Base-by-base conservation (phyloP, 2,329 filamentous ascomycete species). In the Colletotrichum lentis region DNA sequence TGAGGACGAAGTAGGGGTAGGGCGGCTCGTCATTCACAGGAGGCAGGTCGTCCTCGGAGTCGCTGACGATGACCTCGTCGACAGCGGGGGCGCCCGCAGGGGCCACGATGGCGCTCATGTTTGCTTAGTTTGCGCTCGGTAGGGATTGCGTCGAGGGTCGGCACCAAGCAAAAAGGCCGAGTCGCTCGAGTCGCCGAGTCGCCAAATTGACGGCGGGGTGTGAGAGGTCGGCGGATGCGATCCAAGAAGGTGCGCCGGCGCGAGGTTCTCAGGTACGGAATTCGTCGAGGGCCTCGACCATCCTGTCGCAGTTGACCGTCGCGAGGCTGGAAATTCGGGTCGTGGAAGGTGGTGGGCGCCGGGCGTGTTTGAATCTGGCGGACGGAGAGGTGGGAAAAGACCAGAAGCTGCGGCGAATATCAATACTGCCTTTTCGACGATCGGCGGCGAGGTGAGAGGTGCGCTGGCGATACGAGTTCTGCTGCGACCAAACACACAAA, bases 1-100 rank as follows among this genome's bases (percentile, higher is more conserved):
- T 91, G 62, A 93, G 85, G 66, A 98, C 81, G 47, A 85, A 82
- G 64, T 80, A 83, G 31, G 81, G 78, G 18, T 79, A 77, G 3
- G 81, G 72, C 5, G 77, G 76, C 10, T 71, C 68, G 68, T 82
- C 80, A 57, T 78, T 71, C 39, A 77, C 71, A 6, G 77, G 77
- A 11, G 75, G 74, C 6, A 79, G 65, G 52, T 74, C 75, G 59
- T 78, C 77, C 22, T 77, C 73, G 37, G 74, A 68, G 43, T 71
- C 67, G 53, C 67, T 69, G 63, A 44, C 44, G 52, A 58, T 54
- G 12, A 67, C 58, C 35, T 69, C 67, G 39, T 67, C 67, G 37
- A 67, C 67, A 24, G 67, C 55, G 49, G 55, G 31, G 43, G 62
- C 55, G 53, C 62, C 62, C 55, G 62, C 55, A 46, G 66, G 24